A percentile compares a stretch with the other conserved stretches of the same genome.
Conservation (phyloP, 345 rosid genomes). For the Erysimum cheiranthoides region DNA sequence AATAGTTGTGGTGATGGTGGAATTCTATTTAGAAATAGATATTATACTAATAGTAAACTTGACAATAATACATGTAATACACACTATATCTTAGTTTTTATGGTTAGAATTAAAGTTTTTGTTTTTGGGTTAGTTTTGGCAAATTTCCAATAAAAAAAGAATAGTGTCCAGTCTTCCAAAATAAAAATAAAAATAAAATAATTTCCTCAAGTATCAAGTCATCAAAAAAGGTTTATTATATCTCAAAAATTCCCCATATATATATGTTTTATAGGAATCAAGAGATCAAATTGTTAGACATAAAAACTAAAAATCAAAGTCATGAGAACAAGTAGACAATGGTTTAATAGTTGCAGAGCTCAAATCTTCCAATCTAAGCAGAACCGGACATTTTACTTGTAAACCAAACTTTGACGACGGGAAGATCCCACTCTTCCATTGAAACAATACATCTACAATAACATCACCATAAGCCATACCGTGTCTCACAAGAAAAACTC, state of each 20-base stretch:
- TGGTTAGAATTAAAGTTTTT: no score
- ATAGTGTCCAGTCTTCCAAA: not conserved
- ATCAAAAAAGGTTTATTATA: not conserved
- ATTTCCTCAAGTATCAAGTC: not conserved
- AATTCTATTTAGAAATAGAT: no score
- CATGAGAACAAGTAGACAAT: constrained; percentile 6
- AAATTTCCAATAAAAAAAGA: not conserved
- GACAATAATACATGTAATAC: no score
- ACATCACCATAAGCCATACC: constrained; percentile 14
- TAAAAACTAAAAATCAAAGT: not conserved
- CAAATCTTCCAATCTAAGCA: constrained; percentile 27
- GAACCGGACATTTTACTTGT: constrained; percentile 33
- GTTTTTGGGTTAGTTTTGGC: no score
- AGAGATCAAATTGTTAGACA: not conserved
- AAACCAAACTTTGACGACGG: no score
- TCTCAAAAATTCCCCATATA: not conserved
- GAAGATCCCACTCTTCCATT: not conserved
- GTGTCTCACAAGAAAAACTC: constrained; percentile 8
- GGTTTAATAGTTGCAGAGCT: constrained; percentile 6
- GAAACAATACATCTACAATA: not conserved
- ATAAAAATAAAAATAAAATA: not conserved
- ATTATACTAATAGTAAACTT: no score
- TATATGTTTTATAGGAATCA: not conserved
- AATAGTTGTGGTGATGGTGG: no score
- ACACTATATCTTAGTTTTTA: no score